These are phyloP conservation scores for Tephrocybe sp. DNA, from an alignment of 768 basidiomycete species.

Conservation along the genomic window DNA sequence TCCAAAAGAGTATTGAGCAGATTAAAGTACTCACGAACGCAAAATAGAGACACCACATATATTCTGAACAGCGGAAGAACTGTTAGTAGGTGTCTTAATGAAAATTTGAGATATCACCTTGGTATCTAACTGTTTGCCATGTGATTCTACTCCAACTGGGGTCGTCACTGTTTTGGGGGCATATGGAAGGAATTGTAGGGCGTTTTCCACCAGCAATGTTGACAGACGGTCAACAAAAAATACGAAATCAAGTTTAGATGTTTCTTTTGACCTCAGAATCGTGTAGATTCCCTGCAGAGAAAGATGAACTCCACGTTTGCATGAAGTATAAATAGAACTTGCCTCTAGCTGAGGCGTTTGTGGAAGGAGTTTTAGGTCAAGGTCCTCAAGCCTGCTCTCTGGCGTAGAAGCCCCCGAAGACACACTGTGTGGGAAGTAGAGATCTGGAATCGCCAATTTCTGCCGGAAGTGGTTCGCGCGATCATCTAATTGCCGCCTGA, in stretches of 20 bases:
- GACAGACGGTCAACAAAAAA: constrained; percentile 90
- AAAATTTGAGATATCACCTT: constrained; percentile 38
- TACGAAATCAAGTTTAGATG: constrained; percentile 82
- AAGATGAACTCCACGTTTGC: neutral
- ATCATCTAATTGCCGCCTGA: constrained; percentile 80
- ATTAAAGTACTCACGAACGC: constrained; percentile 62
- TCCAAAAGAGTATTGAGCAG: neutral
- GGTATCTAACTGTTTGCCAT: constrained; percentile 64
- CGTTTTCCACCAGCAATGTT: constrained; percentile 81
- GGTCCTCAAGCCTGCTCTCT: constrained; percentile 41
- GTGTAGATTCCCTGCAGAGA: constrained; percentile 81
- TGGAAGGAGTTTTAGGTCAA: constrained; percentile 65
- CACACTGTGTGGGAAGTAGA: constrained; percentile 33
- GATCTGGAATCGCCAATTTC: constrained; percentile 62
- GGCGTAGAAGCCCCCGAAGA: constrained; percentile 33
- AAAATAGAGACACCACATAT: constrained; percentile 90
- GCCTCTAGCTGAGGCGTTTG: constrained; percentile 80
- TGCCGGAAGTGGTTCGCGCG: constrained; percentile 73
- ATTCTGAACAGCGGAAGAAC: constrained; percentile 38
- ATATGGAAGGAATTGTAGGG: constrained; percentile 82
- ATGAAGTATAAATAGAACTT: neutral
- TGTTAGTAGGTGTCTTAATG: neutral
- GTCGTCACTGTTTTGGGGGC: constrained; percentile 60
- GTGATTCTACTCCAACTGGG: constrained; percentile 54
- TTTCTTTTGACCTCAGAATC: constrained; percentile 71